phyloP scores from a whole-genome alignment of 164 flowering plant genomes.

The Nymphaea thermarum region DNA sequence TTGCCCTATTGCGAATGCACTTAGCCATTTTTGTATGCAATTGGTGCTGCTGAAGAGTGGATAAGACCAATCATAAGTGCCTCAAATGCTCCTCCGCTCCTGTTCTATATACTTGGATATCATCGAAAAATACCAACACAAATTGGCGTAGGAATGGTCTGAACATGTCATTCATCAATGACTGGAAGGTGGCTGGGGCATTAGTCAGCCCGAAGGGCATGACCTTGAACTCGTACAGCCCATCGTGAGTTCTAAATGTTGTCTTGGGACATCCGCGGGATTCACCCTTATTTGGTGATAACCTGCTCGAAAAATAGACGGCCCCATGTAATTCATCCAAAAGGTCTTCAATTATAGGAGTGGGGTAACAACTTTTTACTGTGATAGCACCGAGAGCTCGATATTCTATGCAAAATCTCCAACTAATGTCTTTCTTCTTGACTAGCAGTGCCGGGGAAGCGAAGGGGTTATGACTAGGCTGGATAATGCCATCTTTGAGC shows the following conservation, averaged over 20 bases:
- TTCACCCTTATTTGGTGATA: neutral
- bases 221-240: conserved; percentile 1
- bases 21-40: neutral
- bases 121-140: neutral
- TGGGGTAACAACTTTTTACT: conserved; percentile 1
- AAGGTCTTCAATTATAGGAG: conserved; percentile 3
- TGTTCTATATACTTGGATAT: neutral
- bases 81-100: neutral
- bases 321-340: conserved; percentile 5
- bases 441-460: conserved; percentile 3
- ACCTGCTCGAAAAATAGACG: conserved; percentile 1
- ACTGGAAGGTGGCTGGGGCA: neutral
- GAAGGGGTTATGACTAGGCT: neutral
- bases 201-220: conserved; percentile 1
- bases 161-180: neutral
- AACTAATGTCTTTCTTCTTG: neutral
- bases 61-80: neutral
- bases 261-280: neutral
- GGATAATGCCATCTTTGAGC: neutral
- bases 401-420: conserved; percentile 3
- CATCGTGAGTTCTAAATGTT: conserved; percentile 1
- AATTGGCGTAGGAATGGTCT: neutral
- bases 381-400: neutral
- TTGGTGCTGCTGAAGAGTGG: neutral
- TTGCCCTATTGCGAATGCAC: neutral